A percentile compares a stretch with the other conserved stretches of the same genome.
These are phyloP conservation scores for Setaria viridis DNA, from an alignment of 202 grass and related monocot genomes.

Conservation along the genomic window DNA sequence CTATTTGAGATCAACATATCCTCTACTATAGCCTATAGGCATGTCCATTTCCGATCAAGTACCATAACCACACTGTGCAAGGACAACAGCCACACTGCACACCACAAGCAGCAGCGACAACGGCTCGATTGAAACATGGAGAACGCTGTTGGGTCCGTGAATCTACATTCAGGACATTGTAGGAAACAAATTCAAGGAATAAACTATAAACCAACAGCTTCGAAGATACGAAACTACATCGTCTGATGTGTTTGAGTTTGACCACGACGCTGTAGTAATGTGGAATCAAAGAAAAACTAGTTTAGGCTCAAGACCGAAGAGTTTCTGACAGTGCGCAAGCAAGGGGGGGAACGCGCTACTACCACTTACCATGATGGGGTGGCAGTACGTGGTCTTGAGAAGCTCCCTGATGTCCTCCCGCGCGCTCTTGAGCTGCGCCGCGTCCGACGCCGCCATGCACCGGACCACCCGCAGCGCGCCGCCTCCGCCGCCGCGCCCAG, in stretches of 20 bases:
- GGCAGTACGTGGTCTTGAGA: constrained; percentile 70
- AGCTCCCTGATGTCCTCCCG: constrained; percentile 87
- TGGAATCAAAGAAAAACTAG: not conserved
- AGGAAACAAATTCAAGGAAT: not conserved
- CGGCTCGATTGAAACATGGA: too few species aligned
- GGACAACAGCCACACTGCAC: not conserved
- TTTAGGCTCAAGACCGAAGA: not conserved
- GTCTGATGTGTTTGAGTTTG: not conserved
- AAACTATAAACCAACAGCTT: not conserved
- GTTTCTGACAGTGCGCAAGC: not conserved
- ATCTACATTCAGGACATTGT: not conserved
- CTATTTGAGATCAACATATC: not conserved
- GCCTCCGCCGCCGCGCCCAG: constrained; percentile 37
- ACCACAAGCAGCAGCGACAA: too few species aligned
- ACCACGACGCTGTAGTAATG: not conserved
- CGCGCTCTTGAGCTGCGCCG: constrained; percentile 77
- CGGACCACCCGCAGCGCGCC: constrained; percentile 47
- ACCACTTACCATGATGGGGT: constrained; percentile 83
- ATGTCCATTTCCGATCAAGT: not conserved
- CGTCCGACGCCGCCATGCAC: constrained; percentile 71
- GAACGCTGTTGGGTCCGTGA: too few species aligned
- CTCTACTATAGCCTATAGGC: not conserved
- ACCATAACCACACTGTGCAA: not conserved
- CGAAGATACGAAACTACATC: not conserved
- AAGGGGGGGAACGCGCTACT: not conserved